These are phyloP conservation scores for Thelonectria blattea DNA, from an alignment of 2,329 filamentous ascomycete species.

Conservation along the genomic window DNA sequence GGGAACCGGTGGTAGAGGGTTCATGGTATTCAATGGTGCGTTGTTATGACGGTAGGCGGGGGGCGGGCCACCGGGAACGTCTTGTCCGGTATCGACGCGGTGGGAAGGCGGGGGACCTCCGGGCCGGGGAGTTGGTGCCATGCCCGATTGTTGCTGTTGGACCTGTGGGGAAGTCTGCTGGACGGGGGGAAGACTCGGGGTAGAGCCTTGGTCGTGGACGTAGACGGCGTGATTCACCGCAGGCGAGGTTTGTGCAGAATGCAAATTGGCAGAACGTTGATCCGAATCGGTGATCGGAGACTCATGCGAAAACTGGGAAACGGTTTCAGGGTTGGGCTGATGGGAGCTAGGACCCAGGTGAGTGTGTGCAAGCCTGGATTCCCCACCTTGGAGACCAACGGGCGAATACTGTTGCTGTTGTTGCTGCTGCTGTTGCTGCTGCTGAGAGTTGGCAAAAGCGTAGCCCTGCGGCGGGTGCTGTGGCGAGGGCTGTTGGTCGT, in stretches of 20 bases:
- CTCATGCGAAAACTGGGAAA: slow-evolving; percentile 68
- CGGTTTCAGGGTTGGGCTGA: slow-evolving; percentile 61
- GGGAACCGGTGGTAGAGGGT: slow-evolving; percentile 50
- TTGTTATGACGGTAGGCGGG: slow-evolving; percentile 61
- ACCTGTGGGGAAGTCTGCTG: slow-evolving; percentile 37
- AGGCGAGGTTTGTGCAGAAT: slow-evolving; percentile 53
- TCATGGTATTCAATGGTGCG: slow-evolving; percentile 50
- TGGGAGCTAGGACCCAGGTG: slow-evolving; percentile 42
- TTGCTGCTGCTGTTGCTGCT: slow-evolving; percentile 42
- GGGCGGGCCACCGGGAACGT: slow-evolving; percentile 54
- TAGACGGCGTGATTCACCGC: slow-evolving; percentile 49
- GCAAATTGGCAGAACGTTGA: slow-evolving; percentile 47
- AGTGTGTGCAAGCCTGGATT: slow-evolving; percentile 44
- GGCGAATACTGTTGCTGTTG: slow-evolving; percentile 26
- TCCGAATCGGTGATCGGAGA: slow-evolving; percentile 61
- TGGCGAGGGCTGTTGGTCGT: slow-evolving; percentile 44
- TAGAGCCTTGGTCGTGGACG: slow-evolving; percentile 44
- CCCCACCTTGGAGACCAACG: slow-evolving; percentile 41
- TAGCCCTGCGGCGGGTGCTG: slow-evolving; percentile 35
- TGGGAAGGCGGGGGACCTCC: slow-evolving; percentile 52
- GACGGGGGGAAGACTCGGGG: slow-evolving; percentile 37
- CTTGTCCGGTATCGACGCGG: slow-evolving; percentile 58
- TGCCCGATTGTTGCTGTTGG: slow-evolving; percentile 48
- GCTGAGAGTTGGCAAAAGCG: slow-evolving; percentile 41
- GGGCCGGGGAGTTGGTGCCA: slow-evolving; percentile 52